Evolutionary conservation across 2,329 filamentous ascomycete species (phyloP).

Genomic region (Ceratocystis huliohia): DNA sequence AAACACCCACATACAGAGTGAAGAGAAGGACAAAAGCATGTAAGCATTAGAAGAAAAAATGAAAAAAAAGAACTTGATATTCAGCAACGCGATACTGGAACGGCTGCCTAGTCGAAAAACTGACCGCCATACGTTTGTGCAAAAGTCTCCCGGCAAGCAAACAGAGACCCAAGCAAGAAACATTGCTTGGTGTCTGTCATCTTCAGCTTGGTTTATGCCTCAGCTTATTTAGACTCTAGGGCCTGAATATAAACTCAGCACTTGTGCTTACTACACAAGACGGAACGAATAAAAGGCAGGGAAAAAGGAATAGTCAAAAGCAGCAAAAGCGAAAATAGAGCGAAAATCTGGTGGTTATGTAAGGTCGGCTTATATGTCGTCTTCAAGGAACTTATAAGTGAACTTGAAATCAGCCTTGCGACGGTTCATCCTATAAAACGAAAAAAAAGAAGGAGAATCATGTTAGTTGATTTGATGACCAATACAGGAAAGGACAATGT

Average conservation of each 20-base stretch:
- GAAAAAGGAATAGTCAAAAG: background rate
- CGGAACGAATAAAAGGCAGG: background rate
- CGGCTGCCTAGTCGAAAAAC: background rate
- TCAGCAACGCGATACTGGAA: constrained; percentile 2
- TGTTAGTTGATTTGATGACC: background rate
- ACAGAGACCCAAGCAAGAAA: background rate
- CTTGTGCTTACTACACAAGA: no score
- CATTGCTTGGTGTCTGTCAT: background rate
- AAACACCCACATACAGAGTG: background rate
- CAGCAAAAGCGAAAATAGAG: background rate
- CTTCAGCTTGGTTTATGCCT: background rate
- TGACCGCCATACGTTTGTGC: background rate
- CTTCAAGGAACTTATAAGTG: constrained; percentile 92
- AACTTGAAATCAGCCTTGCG: constrained; percentile 97
- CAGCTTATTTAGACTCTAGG: background rate
- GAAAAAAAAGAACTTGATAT: background rate
- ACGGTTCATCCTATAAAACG: constrained; percentile 74
- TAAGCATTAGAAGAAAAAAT: background rate
- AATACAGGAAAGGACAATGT: constrained; percentile 21
- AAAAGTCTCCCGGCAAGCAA: background rate
- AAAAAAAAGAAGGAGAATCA: background rate
- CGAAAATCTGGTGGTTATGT: background rate
- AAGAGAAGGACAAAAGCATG: background rate
- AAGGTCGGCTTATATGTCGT: constrained; percentile 52
- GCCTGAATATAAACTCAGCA: no score